Evolutionary conservation across 768 basidiomycete genomes (phyloP), one percentile per base, ranked within the genome.

Genomic region (Russula ochroleuca): DNA sequence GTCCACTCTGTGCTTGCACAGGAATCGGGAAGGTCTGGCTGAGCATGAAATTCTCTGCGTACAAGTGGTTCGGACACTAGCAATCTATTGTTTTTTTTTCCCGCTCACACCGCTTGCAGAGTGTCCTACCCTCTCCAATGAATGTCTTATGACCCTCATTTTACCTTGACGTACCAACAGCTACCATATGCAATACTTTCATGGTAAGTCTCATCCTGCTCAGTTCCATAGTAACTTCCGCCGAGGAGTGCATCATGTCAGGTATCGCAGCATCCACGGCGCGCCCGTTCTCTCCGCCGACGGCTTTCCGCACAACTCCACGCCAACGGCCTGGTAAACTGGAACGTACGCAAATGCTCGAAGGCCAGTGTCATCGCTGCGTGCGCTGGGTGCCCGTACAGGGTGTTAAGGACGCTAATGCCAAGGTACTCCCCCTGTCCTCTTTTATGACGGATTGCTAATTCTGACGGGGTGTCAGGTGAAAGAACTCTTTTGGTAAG

Each of bases 311-410:
- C 40, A 72, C 75, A 14, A 72, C 77, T 2, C 52, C 70, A 1
- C 81, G 87, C 47, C 73, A 71, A 2, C 74, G 79, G 40, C 71
- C 82, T 1, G 80, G 78, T 10, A 88, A 86, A 71, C 78, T 81
- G 50, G 88, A 92, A 70, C 83, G 85, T 61, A 64, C 73, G 0
- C 68, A 75, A 31, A 79, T 92, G 63, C 77, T 81, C 49, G 83
- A 93, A 68, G 92, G 90, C 3, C 84, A 81, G 68, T 94, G 92
- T 68, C 90, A 93, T 76, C 83, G 82, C 68, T 94, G 92, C 73
- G 70, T 73, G 25, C 82, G 81, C 66, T 94, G 91, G 90, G 75
- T 91, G 21, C 73, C 80, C 1, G 75, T 92, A 5, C 85, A 92
- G 70, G 87, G 89, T 9, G 73, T 88, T 60, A 92, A 92, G 75